These are phyloP conservation scores for Penicillium longicatenatum DNA, from an alignment of 495 filamentous ascomycete species.

Conservation along the genomic window DNA sequence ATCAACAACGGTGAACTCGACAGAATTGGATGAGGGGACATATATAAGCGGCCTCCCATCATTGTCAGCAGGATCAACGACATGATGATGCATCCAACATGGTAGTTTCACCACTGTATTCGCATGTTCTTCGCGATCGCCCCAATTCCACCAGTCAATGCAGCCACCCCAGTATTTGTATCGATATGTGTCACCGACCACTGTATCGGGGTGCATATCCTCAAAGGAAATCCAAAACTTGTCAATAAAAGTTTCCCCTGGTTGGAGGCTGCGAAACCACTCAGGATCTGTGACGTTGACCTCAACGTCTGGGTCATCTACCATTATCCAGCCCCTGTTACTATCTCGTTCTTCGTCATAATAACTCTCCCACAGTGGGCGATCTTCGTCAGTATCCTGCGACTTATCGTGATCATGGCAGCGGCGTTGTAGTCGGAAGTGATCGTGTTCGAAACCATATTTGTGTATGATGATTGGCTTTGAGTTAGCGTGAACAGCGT, in stretches of 20 bases:
- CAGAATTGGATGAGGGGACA: not conserved
- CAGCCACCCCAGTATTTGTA: constrained; percentile 13
- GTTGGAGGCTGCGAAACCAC: constrained; percentile 4
- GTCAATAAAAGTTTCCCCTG: constrained; percentile 6
- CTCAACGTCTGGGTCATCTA: constrained; percentile 7
- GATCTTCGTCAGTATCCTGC: constrained; percentile 3
- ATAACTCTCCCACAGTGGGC: constrained; percentile 7
- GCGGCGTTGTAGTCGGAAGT: not conserved
- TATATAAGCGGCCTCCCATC: constrained; percentile 11
- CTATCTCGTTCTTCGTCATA: not conserved
- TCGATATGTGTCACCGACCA: constrained; percentile 14
- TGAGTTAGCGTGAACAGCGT: not conserved
- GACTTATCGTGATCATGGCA: not conserved
- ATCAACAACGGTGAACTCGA: not conserved
- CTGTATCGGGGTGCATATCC: constrained; percentile 9
- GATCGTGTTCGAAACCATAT: not conserved
- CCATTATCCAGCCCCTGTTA: not conserved
- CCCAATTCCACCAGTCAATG: constrained; percentile 16
- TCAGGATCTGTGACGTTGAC: constrained; percentile 6
- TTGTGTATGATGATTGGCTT: constrained; percentile 6
- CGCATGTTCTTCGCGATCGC: constrained; percentile 14
- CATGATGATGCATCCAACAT: constrained; percentile 12
- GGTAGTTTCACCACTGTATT: constrained; percentile 14
- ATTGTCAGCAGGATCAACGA: constrained; percentile 18
- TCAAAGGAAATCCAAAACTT: not conserved